Base-by-base conservation (phyloP, 306 rosid genomes). In the Sicyos edulis region DNA sequence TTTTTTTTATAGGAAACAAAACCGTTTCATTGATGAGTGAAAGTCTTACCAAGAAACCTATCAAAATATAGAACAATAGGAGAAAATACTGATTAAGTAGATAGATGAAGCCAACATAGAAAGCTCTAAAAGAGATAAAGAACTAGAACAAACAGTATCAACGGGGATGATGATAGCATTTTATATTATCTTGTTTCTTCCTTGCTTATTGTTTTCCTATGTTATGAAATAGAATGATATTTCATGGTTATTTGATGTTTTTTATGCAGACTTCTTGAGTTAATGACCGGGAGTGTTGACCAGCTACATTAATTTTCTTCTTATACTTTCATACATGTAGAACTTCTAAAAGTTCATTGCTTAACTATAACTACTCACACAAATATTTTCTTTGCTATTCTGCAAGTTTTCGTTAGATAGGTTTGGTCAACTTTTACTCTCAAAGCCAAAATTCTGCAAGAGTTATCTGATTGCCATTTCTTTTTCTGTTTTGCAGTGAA, bases 401-500 rank as follows among this genome's bases (percentile, higher is more conserved):
- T 34, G 12, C 2, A 7, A 19, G 1, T 45, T 34, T 14, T 40
- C 51, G 57, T 73, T 59, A 6, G 17, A 2, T 16, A 64, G 62
- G 17, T 71, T 45, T 26, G 55, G 20, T 34, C 32, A n/a, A 70
- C 67, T 72, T 47, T 73, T 60, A 19, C 9, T 60, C 32, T 55
- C n/a, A 52, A 70, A 37, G 51, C 14, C 67, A 40, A 34, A 61
- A 17, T 51, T 64, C 3, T 70, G 54, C 65, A 50, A 75, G 47
- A 74, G 80, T 72, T 72, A 70, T 64, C 80, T 74, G 65, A 83
- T 64, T 77, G 62, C 42, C 54, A 53, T 79, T 16, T 54, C 26
- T 81, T 76, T 80, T 63, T 80, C 34, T 80, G 34, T 76, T 71
- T 47, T 54, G 47, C 84, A 95, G 99, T 71, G 97, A 95, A 89